phyloP scores from a whole-genome alignment of 768 basidiomycete species.

The Krasilnikovozyma curviuscula region DNA sequence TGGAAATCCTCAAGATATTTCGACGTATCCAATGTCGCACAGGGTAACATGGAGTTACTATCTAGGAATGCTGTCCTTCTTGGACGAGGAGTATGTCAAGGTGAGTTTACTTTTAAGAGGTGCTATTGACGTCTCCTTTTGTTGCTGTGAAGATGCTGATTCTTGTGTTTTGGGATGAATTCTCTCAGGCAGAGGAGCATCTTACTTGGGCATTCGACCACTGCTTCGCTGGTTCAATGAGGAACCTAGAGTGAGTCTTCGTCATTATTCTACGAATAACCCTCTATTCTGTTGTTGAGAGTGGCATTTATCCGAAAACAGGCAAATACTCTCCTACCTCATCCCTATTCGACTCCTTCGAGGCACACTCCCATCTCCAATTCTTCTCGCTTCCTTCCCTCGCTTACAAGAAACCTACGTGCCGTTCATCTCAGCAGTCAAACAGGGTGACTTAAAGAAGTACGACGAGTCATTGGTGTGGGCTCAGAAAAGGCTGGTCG shows the following conservation, averaged over 20 bases:
- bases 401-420: slow-evolving; percentile 49
- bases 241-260: slow-evolving; percentile 59
- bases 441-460: slow-evolving; percentile 50
- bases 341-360: slow-evolving; percentile 73
- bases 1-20: slow-evolving; percentile 65
- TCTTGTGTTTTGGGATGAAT: background rate
- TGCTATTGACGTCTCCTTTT: background rate
- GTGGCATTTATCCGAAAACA: slow-evolving; percentile 22
- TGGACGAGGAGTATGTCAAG: slow-evolving; percentile 78
- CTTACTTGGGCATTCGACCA: slow-evolving; percentile 69
- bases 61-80: slow-evolving; percentile 78
- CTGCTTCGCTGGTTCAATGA: slow-evolving; percentile 47
- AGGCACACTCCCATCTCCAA: slow-evolving; percentile 61
- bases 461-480: slow-evolving; percentile 60
- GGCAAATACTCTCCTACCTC: slow-evolving; percentile 76
- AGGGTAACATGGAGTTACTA: slow-evolving; percentile 91
- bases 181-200: slow-evolving; percentile 57
- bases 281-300: background rate
- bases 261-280: background rate
- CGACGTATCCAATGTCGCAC: slow-evolving; percentile 44
- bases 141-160: background rate
- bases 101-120: slow-evolving; percentile 29
- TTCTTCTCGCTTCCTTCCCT: slow-evolving; percentile 53
- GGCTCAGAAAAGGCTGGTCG: slow-evolving; percentile 53
- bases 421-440: slow-evolving; percentile 65